Conservation (phyloP, 2,329 filamentous ascomycete species). For the Colletotrichum cuscutae region DNA sequence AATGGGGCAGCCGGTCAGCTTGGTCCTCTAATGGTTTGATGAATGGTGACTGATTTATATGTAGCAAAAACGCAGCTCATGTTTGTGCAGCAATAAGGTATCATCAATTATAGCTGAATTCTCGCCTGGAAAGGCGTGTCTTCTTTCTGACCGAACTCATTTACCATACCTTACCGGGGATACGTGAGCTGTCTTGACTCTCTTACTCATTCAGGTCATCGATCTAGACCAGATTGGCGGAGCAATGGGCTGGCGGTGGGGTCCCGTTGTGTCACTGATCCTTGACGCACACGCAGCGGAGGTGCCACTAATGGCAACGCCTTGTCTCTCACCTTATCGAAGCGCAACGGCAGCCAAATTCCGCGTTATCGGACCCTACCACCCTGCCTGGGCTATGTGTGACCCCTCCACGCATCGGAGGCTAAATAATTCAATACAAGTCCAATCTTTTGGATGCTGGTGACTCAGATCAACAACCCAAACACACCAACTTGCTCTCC, state of each 20-base stretch:
- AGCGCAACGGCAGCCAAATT: constrained; percentile 28
- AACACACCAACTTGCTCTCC: neutral
- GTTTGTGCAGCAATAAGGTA: neutral
- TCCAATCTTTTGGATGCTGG: constrained; percentile 3
- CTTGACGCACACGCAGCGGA: constrained; percentile 19
- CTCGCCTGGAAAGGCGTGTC: too few relatives aligned
- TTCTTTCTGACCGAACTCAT: neutral
- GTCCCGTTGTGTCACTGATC: constrained; percentile 1
- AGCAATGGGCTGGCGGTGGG: neutral
- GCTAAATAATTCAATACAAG: constrained; percentile 25
- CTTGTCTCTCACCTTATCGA: constrained; percentile 25
- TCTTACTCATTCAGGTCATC: neutral
- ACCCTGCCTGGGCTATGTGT: constrained; percentile 1
- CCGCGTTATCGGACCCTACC: constrained; percentile 32
- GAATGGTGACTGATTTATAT: neutral
- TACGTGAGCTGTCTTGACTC: neutral
- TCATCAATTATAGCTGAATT: neutral
- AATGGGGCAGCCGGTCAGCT: neutral
- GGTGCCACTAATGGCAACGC: constrained; percentile 33
- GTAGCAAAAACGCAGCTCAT: neutral
- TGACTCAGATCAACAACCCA: constrained; percentile 29
- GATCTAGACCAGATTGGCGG: constrained; percentile 8
- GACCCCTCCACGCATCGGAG: constrained; percentile 29
- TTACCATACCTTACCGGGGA: neutral
- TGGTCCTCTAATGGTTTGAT: neutral